Conservation (phyloP, 108 stramenopile species). For the Cyclotella atomus region DNA sequence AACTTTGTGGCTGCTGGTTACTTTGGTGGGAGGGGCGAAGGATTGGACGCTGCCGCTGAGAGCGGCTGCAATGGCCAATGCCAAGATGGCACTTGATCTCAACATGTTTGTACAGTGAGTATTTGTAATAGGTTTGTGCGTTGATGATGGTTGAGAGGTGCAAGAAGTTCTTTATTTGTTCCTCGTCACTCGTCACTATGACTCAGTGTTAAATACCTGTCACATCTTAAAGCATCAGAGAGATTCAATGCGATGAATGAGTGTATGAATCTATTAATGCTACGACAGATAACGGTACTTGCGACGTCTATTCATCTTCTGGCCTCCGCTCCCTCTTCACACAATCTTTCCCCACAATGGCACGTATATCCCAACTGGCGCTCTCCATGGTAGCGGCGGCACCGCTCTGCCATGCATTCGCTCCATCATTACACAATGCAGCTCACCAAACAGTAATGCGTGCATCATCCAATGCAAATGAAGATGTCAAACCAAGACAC, state of each 20-base stretch:
- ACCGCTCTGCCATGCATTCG: conserved; percentile 5
- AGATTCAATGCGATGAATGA: too few relatives aligned
- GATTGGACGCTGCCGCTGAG: conserved; percentile 12
- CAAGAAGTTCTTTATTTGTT: too few relatives aligned
- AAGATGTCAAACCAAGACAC: neutral
- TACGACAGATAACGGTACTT: too few relatives aligned
- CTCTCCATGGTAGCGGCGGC: neutral
- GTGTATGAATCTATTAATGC: too few relatives aligned
- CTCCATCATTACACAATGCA: conserved; percentile 6
- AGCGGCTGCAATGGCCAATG: conserved; percentile 12
- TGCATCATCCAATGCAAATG: conserved; percentile 12
- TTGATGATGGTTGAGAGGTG: too few relatives aligned
- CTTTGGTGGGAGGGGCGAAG: conserved; percentile 27
- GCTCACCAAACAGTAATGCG: neutral
- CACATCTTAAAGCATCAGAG: too few relatives aligned
- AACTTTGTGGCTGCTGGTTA: conserved; percentile 9
- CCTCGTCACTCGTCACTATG: too few relatives aligned
- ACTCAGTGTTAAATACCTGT: too few relatives aligned
- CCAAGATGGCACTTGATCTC: conserved; percentile 9
- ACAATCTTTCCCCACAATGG: neutral
- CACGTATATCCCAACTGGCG: neutral
- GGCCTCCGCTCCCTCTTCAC: too few relatives aligned
- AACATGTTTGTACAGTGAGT: conserved; percentile 1
- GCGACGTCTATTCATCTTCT: too few relatives aligned
- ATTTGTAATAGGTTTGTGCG: neutral